Evolutionary conservation across 2,329 filamentous ascomycete species (phyloP), one percentile per base, ranked within the genome.

Genomic region (Diaporthe citrichinensis): DNA sequence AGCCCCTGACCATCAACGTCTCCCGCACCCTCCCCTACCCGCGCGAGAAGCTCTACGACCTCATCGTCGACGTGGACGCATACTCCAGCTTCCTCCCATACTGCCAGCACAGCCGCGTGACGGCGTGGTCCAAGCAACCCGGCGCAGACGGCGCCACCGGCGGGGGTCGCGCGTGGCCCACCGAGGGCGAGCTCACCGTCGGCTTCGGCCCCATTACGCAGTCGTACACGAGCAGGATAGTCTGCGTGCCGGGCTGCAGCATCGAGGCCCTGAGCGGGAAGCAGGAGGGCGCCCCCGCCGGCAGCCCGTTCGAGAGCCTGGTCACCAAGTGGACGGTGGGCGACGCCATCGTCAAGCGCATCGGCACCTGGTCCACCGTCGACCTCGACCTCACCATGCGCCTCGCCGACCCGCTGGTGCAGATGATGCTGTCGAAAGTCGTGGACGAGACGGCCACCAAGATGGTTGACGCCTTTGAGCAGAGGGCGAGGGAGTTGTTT

Each of bases 381-480:
- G 88, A 90, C 79, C 85, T 99, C 79, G 88, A 89, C 74, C 93
- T 99, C 79, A 90, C 92, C 77, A 98, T 96, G 83, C 91, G 93
- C 83, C 98, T 99, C 83, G 89, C 91, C 79, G 98, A 96, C 84
- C 95, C 96, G n/a, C 83, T 98, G 74, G 97, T 98, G 85, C 93
- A 92, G 57, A 92, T 94, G 28, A 87, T 98, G 81, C 97, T 96
- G 82, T 90, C 92, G 51, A 93, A 94, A 46, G 92, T 97, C 34
- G 95, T 95, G 78, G 93, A 95, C 44, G 95, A 94, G 85, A 92
- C 98, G 78, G 96, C 95, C 1, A 92, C 92, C 5, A 88, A 94
- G 78, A 98, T 99, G 95, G 94, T 98, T 78, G 92, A 94, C 83
- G 96, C 97, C 1, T 99, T 99, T 86, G 96, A 98, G 86, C 90